These are phyloP conservation scores for Neonectria neomacrospora DNA, from an alignment of 2,329 filamentous ascomycete genomes.

Conservation along the genomic window DNA sequence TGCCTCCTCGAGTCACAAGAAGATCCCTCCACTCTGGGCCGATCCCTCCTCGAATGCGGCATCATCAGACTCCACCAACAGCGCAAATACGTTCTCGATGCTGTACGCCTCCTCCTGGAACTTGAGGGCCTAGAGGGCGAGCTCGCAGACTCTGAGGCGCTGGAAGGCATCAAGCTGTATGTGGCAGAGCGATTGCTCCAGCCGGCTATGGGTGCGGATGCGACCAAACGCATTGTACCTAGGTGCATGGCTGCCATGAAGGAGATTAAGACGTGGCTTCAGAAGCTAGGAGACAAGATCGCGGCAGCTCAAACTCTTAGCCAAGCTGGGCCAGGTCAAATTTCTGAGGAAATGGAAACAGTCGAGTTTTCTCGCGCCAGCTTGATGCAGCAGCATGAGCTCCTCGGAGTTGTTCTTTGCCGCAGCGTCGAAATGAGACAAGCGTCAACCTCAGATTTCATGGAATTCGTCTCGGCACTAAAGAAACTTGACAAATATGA, in stretches of 20 bases:
- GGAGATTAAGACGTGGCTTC: conserved; percentile 80
- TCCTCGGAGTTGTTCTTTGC: conserved; percentile 81
- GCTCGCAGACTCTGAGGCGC: conserved; percentile 52
- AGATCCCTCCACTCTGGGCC: conserved; percentile 74
- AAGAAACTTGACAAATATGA: conserved; percentile 83
- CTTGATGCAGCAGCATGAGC: conserved; percentile 89
- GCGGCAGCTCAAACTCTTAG: conserved; percentile 81
- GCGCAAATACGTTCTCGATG: conserved; percentile 84
- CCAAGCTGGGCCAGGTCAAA: conserved; percentile 62
- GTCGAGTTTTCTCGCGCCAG: conserved; percentile 84
- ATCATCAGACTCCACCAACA: conserved; percentile 90
- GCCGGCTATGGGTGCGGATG: conserved; percentile 46
- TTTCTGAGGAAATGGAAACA: conserved; percentile 76
- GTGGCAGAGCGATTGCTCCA: conserved; percentile 50
- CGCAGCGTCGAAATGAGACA: conserved; percentile 82
- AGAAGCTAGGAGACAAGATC: conserved; percentile 78
- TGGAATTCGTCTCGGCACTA: conserved; percentile 73
- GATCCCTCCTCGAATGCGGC: conserved; percentile 79
- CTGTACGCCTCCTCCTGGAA: conserved; percentile 81
- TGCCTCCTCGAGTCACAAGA: conserved; percentile 80
- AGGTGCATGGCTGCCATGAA: conserved; percentile 82
- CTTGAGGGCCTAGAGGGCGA: conserved; percentile 68
- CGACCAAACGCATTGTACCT: conserved; percentile 71
- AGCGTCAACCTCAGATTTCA: conserved; percentile 77
- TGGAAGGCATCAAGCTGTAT: conserved; percentile 50